phyloP scores from a whole-genome alignment of 2,329 filamentous ascomycete species.

The Aspergillus sp. region DNA sequence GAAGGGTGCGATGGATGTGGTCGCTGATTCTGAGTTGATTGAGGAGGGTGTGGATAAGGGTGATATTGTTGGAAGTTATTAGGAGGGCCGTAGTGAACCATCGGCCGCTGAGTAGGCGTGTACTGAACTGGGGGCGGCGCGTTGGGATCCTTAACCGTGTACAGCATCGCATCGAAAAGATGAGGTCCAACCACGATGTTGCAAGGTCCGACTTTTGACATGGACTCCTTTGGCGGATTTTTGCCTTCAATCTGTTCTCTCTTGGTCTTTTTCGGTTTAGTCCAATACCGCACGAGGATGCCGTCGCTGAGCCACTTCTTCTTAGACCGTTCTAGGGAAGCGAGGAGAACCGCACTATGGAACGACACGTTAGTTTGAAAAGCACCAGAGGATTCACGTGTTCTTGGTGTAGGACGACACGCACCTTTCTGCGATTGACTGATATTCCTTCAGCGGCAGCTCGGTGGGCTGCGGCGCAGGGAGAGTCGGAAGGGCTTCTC shows the following conservation, averaged over 20 bases:
- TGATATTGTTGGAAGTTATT: slow-evolving; percentile 49
- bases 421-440: slow-evolving; percentile 62
- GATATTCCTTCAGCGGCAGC: slow-evolving; percentile 59
- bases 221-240: slow-evolving; percentile 57
- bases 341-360: slow-evolving; percentile 58
- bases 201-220: slow-evolving; percentile 61
- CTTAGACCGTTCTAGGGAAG: slow-evolving; percentile 63
- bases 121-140: slow-evolving; percentile 45
- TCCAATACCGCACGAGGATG: slow-evolving; percentile 62
- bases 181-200: slow-evolving; percentile 67
- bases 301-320: slow-evolving; percentile 60
- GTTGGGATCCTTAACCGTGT: slow-evolving; percentile 57
- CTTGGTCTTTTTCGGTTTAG: slow-evolving; percentile 62
- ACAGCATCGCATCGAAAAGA: slow-evolving; percentile 63
- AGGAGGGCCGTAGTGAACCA: slow-evolving; percentile 48
- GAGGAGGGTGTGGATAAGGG: slow-evolving; percentile 39
- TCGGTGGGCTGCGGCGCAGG: slow-evolving; percentile 53
- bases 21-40: slow-evolving; percentile 32
- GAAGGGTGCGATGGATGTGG: slow-evolving; percentile 31
- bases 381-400: background rate
- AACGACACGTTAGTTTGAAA: slow-evolving; percentile 22
- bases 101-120: slow-evolving; percentile 44
- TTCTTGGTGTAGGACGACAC: background rate
- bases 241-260: slow-evolving; percentile 51
- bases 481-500: slow-evolving; percentile 59